Evolutionary conservation across 495 filamentous ascomycete species (phyloP).

Genomic region (Hypoxylon fuscum): DNA sequence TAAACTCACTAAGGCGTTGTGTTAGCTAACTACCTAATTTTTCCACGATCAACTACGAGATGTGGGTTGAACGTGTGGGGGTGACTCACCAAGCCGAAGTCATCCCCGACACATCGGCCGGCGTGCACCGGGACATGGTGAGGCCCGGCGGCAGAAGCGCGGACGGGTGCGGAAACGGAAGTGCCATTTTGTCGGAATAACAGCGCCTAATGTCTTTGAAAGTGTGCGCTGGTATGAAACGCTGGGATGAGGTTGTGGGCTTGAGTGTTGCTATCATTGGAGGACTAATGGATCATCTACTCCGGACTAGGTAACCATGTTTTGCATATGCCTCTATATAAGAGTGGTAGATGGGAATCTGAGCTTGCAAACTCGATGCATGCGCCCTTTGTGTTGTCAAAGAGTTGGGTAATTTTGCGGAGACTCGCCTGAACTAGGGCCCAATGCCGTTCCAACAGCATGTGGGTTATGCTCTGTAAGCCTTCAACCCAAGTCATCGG

Average conservation of each 20-base stretch:
- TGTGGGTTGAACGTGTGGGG: no score
- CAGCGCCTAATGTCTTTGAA: not conserved
- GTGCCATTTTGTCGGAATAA: conserved; percentile 9
- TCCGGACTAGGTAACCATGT: no score
- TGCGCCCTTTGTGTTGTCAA: not conserved
- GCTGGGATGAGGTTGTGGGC: no score
- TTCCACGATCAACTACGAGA: no score
- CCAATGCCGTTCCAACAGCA: no score
- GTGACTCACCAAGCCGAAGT: conserved; percentile 37
- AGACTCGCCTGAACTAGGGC: no score
- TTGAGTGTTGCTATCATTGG: not conserved
- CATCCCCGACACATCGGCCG: conserved; percentile 37
- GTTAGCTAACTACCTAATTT: no score
- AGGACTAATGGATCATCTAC: not conserved
- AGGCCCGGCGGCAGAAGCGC: conserved; percentile 35
- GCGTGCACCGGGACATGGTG: conserved; percentile 33
- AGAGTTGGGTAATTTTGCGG: not conserved
- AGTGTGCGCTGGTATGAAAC: not conserved
- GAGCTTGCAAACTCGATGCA: not conserved
- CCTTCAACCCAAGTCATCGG: no score
- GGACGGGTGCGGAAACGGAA: conserved; percentile 39
- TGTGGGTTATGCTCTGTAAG: no score
- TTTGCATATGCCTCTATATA: no score
- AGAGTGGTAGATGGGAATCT: no score
- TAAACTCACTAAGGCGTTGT: conserved; percentile 29